Conservation (phyloP, 1,284 basidiomycete genomes). For the Athelia psychrophila region DNA sequence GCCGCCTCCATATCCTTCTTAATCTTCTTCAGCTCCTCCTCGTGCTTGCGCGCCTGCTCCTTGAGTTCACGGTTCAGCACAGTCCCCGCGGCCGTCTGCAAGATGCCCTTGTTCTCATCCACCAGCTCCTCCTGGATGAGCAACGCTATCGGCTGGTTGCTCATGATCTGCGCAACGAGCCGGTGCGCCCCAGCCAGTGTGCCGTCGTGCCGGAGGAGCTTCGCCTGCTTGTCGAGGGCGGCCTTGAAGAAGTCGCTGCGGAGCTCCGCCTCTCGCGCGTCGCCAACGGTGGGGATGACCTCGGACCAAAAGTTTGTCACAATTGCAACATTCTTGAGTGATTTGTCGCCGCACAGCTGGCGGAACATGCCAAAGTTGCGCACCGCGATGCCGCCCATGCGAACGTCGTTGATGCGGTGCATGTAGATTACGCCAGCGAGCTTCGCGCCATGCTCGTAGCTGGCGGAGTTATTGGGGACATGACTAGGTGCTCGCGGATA, state of each 20-base stretch:
- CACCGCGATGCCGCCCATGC: too few relatives aligned
- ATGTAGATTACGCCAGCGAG: too few relatives aligned
- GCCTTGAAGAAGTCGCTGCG: constrained; percentile 33
- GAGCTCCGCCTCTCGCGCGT: constrained; percentile 26
- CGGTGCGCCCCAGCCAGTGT: constrained; percentile 29
- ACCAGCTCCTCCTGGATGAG: constrained; percentile 21
- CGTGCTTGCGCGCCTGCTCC: constrained; percentile 32
- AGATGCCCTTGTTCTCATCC: constrained; percentile 30
- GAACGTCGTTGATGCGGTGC: too few relatives aligned
- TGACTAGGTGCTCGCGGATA: neutral
- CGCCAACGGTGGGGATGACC: too few relatives aligned
- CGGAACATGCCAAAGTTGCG: too few relatives aligned
- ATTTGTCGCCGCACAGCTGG: too few relatives aligned
- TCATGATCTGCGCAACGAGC: constrained; percentile 32
- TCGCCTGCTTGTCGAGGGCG: too few relatives aligned
- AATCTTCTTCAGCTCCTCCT: constrained; percentile 30
- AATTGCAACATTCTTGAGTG: too few relatives aligned
- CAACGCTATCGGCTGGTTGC: constrained; percentile 22
- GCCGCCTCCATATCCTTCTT: constrained; percentile 15
- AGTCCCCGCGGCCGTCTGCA: constrained; percentile 30
- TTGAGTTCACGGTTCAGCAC: constrained; percentile 29
- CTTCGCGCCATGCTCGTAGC: too few relatives aligned
- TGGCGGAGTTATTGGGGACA: constrained; percentile 14
- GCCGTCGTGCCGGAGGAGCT: too few relatives aligned
- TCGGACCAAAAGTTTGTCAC: too few relatives aligned